These are phyloP conservation scores for Malassezia japonica DNA, from an alignment of 1,284 basidiomycete genomes.

Conservation along the genomic window DNA sequence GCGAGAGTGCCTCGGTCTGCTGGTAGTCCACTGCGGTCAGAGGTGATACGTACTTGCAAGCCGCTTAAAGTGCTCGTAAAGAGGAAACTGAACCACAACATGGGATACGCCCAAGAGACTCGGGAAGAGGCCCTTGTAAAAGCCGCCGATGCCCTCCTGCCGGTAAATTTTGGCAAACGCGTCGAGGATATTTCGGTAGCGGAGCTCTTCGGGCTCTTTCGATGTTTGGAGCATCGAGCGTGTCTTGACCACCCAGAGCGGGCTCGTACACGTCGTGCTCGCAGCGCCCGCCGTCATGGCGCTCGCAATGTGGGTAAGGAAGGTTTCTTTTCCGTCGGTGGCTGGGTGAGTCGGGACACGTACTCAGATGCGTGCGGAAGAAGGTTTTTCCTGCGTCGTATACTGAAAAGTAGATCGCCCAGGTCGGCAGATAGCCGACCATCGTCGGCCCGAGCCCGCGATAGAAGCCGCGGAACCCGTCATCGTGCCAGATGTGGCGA, in stretches of 20 bases:
- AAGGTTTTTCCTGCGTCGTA: slow-evolving; percentile 35
- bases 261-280: slow-evolving; percentile 39
- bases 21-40: neutral
- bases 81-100: slow-evolving; percentile 45
- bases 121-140: slow-evolving; percentile 43
- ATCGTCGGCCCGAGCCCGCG: slow-evolving; percentile 44
- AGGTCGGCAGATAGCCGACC: slow-evolving; percentile 45
- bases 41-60: slow-evolving; percentile 9
- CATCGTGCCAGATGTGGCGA: slow-evolving; percentile 31
- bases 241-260: slow-evolving; percentile 47
- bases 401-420: slow-evolving; percentile 47
- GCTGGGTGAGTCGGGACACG: neutral
- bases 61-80: slow-evolving; percentile 42
- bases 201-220: slow-evolving; percentile 13
- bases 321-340: slow-evolving; percentile 20
- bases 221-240: slow-evolving; percentile 35
- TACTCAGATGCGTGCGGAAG: slow-evolving; percentile 1
- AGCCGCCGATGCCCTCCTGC: slow-evolving; percentile 34
- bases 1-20: slow-evolving; percentile 16
- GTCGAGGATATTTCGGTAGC: slow-evolving; percentile 39
- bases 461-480: slow-evolving; percentile 44
- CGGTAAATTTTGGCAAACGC: slow-evolving; percentile 39
- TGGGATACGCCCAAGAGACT: slow-evolving; percentile 41
- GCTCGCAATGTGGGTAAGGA: slow-evolving; percentile 36
- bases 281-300: slow-evolving; percentile 43